Evolutionary conservation across 2,329 filamentous ascomycete species (phyloP).

Genomic region (Pseudogymnoascus sp.): DNA sequence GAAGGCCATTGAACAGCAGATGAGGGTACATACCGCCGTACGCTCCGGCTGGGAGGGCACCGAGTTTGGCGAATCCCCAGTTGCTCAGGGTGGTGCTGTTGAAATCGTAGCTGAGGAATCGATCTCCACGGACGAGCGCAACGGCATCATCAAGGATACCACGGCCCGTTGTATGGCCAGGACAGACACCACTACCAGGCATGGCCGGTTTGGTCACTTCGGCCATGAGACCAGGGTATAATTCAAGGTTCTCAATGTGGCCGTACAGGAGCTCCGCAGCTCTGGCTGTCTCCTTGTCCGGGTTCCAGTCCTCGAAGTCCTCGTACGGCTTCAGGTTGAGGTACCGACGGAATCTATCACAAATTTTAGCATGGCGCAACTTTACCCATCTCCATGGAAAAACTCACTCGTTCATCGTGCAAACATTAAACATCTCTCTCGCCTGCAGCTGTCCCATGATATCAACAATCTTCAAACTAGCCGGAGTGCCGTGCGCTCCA

Average conservation of each 20-base stretch:
- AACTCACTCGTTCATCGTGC: conserved; percentile 43
- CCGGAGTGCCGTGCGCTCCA: conserved; percentile 42
- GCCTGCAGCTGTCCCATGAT: conserved; percentile 42
- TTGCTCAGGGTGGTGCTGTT: conserved; percentile 40
- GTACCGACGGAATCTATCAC: conserved; percentile 40
- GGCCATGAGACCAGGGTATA: conserved; percentile 50
- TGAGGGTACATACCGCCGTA: conserved; percentile 41
- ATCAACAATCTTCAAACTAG: conserved; percentile 40
- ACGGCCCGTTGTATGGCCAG: conserved; percentile 37
- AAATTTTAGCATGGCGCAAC: neutral
- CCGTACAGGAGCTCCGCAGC: conserved; percentile 40
- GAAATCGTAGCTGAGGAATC: conserved; percentile 41
- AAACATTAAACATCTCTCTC: conserved; percentile 40
- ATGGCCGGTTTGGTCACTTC: conserved; percentile 48
- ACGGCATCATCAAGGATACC: conserved; percentile 43
- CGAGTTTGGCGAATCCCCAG: conserved; percentile 42
- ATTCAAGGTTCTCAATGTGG: conserved; percentile 45
- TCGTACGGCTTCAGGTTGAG: conserved; percentile 44
- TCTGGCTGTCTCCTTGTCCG: conserved; percentile 40
- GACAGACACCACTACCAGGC: conserved; percentile 39
- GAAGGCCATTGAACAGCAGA: conserved; percentile 39
- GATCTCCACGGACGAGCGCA: conserved; percentile 38
- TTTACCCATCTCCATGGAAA: neutral
- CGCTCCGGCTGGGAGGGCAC: conserved; percentile 30
- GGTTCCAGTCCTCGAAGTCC: conserved; percentile 45